Conservation (phyloP, 169 alveolate species). For the Plasmodium gallinaceum region DNA sequence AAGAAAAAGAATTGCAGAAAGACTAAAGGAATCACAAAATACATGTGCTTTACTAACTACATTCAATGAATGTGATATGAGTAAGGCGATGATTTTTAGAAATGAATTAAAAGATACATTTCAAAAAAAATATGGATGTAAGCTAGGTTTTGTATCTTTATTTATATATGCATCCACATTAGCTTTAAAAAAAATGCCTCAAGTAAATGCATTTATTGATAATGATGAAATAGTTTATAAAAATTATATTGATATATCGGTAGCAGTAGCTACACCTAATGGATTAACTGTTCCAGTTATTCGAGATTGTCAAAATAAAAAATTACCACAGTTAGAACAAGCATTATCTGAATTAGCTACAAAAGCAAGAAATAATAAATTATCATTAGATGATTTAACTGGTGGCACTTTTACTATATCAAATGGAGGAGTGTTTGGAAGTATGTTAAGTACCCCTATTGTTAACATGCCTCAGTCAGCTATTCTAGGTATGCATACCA, state of each 20-base stretch:
- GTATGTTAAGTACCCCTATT: constrained; percentile 96
- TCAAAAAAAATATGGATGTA: constrained; percentile 82
- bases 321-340: constrained; percentile 92
- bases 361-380: constrained; percentile 92
- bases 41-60: constrained; percentile 94
- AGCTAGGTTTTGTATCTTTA: constrained; percentile 89
- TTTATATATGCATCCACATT: constrained; percentile 88
- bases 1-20: constrained; percentile 92
- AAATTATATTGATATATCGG: constrained; percentile 94
- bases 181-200: constrained; percentile 88
- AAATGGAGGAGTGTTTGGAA: constrained; percentile 97
- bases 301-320: constrained; percentile 91
- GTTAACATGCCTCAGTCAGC: constrained; percentile 96
- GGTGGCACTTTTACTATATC: constrained; percentile 98
- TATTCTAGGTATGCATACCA: constrained; percentile 95
- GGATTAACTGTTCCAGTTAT: constrained; percentile 97
- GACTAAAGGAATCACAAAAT: constrained; percentile 94
- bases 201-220: constrained; percentile 88
- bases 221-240: constrained; percentile 93
- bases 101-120: constrained; percentile 84
- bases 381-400: constrained; percentile 94
- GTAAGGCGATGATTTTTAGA: constrained; percentile 85
- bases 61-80: constrained; percentile 93
- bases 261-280: constrained; percentile 97
- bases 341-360: constrained; percentile 88